phyloP scores from a whole-genome alignment of 148 eudicot species.

The Nyssa sinensis region DNA sequence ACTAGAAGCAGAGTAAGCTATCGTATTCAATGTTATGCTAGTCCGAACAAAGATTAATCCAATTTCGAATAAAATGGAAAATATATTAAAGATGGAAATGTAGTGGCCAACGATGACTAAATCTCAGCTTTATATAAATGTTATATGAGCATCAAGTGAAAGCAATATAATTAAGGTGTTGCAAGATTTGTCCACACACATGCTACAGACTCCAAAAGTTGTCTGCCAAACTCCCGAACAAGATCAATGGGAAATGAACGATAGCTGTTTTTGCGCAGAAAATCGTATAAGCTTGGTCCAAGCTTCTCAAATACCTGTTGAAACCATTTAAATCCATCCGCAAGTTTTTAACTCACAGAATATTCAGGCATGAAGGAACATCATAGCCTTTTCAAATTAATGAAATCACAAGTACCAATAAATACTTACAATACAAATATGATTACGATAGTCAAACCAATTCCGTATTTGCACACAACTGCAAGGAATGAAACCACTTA shows the following conservation, averaged over 20 bases:
- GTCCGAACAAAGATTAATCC: not conserved
- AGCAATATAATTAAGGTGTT: conserved; percentile 14
- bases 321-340: conserved; percentile 39
- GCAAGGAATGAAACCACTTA: conserved; percentile 64
- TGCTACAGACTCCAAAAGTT: conserved; percentile 70
- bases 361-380: conserved; percentile 26
- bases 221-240: conserved; percentile 68
- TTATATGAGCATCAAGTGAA: conserved; percentile 13
- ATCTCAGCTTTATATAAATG: conserved; percentile 1
- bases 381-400: conserved; percentile 26
- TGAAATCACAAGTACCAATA: conserved; percentile 28
- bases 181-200: conserved; percentile 49
- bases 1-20: not conserved
- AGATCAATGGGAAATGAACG: conserved; percentile 70
- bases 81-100: conserved; percentile 3
- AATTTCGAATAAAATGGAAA: not conserved
- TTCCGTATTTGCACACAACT: conserved; percentile 99
- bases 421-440: conserved; percentile 99
- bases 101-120: not conserved
- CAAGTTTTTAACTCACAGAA: conserved; percentile 45
- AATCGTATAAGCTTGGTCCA: conserved; percentile 69
- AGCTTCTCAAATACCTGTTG: conserved; percentile 73
- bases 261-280: conserved; percentile 65
- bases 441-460: conserved; percentile 99
- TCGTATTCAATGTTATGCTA: not conserved